phyloP scores from a whole-genome alignment of 345 rosid species.

The Diplotaxis tenuifolia region DNA sequence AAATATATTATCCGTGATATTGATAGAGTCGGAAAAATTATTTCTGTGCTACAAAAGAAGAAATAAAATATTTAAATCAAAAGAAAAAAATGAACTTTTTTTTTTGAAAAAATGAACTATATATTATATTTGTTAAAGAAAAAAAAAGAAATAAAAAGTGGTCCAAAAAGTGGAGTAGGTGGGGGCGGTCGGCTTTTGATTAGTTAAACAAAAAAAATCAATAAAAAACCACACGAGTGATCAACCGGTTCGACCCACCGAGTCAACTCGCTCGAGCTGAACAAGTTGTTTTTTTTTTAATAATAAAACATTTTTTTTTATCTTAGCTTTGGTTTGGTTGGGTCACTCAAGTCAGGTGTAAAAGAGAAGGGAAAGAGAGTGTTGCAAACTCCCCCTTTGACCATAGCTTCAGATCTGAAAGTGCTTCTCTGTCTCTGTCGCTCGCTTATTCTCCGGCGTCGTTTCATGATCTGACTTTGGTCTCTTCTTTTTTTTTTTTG shows the following conservation, averaged over 20 bases:
- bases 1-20: neutral
- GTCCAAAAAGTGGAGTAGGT: slow-evolving; percentile 35
- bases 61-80: neutral
- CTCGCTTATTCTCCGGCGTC: slow-evolving; percentile 41
- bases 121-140: slow-evolving; percentile 3
- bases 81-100: too few relatives aligned
- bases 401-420: slow-evolving; percentile 43
- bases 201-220: slow-evolving; percentile 9
- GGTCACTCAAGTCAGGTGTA: slow-evolving; percentile 39
- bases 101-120: too few relatives aligned
- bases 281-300: slow-evolving; percentile 18
- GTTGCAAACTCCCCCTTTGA: slow-evolving; percentile 20
- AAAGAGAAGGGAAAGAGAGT: slow-evolving; percentile 6
- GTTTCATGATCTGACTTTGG: slow-evolving; percentile 48
- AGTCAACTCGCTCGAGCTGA: slow-evolving; percentile 27
- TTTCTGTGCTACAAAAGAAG: neutral
- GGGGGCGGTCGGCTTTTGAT: slow-evolving; percentile 34
- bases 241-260: slow-evolving; percentile 32
- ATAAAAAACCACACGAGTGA: slow-evolving; percentile 33
- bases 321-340: slow-evolving; percentile 27
- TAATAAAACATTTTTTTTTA: neutral
- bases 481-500: slow-evolving; percentile 18
- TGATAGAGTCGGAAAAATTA: neutral
- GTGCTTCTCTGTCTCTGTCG: slow-evolving; percentile 32
- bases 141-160: neutral